Base-by-base conservation (phyloP, 345 rosid species). In the Aurinia saxatilis region DNA sequence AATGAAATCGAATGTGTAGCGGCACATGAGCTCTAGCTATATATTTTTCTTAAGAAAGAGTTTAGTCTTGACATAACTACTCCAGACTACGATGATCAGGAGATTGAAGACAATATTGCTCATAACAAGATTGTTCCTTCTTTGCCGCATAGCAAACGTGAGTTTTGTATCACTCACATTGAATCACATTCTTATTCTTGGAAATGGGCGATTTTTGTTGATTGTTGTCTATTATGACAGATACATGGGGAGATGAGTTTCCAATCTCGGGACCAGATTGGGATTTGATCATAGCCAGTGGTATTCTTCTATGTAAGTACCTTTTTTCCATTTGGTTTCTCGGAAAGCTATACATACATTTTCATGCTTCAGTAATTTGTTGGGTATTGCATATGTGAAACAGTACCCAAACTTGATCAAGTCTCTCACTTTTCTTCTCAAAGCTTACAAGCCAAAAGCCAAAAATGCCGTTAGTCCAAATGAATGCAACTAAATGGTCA, bases 21-120 rank as follows among this genome's bases (percentile, higher is more conserved):
- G 99, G 97, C 34, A 93, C 97, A 19, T 95, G 99, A 60, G 96
- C 90, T 70, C 80, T 93, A 77, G 96, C 96, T 40, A 90, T 93
- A 49, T n/a, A n/a, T n/a, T n/a, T 93, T 87, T 66, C 90, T 93
- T 47, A 64, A 47, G 51, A 84, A 80, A 50, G 70, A 84, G 47
- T 80, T 80, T 66, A 15, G 68, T 58, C 86, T 93, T 56, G 95
- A 93, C 70, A 73, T 93, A 60, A 86, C 97, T 30, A 85, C 97
- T 41, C 90, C 97, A 18, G 97, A 93, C 71, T 93, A 84, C 48
- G 59, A 76, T 57, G 99, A 93, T 64, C 80, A 74, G 57, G 97
- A 90, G 80, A 87, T 93, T 47, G 91, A 90, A 73, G 96, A 93
- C 44, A 90, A 93, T 66, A 90, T 93, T 72, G 86, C 82, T 61